Evolutionary conservation across 768 basidiomycete species (phyloP).

Genomic region (Grammothele lineata): DNA sequence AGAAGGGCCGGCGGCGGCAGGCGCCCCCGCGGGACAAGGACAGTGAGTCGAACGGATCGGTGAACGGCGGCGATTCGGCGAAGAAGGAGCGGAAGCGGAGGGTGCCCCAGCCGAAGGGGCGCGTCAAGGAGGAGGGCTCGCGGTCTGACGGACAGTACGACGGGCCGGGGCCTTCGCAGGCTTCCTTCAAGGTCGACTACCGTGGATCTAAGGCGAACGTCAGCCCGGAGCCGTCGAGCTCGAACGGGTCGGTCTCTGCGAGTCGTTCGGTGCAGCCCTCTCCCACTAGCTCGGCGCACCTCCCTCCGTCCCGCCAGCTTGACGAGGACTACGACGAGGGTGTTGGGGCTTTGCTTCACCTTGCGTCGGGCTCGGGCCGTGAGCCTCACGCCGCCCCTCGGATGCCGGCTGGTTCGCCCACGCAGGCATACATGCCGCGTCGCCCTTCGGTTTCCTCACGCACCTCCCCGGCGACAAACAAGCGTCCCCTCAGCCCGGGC

Average conservation of each 20-base stretch:
- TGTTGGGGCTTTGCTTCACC: constrained; percentile 70
- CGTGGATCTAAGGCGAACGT: constrained; percentile 34
- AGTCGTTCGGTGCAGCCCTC: constrained; percentile 67
- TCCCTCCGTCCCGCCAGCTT: constrained; percentile 61
- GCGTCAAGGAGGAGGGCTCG: constrained; percentile 33
- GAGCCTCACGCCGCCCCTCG: constrained; percentile 15
- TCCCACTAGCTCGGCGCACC: constrained; percentile 56
- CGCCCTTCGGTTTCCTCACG: constrained; percentile 55
- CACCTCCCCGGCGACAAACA: constrained; percentile 58
- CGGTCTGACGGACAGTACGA: constrained; percentile 20
- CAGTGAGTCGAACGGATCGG: constrained; percentile 12
- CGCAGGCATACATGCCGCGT: constrained; percentile 16
- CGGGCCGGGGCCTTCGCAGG: constrained; percentile 5
- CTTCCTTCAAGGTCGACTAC: constrained; percentile 19
- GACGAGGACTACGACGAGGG: constrained; percentile 97
- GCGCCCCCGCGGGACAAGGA: constrained; percentile 44
- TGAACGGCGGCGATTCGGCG: constrained; percentile 31
- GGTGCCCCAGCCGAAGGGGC: constrained; percentile 26
- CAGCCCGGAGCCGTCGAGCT: constrained; percentile 62
- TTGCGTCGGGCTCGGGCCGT: constrained; percentile 29
- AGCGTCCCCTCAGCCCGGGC: constrained; percentile 66
- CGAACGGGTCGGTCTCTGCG: constrained; percentile 58
- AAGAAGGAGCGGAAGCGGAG: constrained; percentile 60
- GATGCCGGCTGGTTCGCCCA: constrained; percentile 9
- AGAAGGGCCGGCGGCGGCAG: constrained; percentile 42